Evolutionary conservation across 2,329 filamentous ascomycete genomes (phyloP).

Genomic region (Plectosphaerella sp.): DNA sequence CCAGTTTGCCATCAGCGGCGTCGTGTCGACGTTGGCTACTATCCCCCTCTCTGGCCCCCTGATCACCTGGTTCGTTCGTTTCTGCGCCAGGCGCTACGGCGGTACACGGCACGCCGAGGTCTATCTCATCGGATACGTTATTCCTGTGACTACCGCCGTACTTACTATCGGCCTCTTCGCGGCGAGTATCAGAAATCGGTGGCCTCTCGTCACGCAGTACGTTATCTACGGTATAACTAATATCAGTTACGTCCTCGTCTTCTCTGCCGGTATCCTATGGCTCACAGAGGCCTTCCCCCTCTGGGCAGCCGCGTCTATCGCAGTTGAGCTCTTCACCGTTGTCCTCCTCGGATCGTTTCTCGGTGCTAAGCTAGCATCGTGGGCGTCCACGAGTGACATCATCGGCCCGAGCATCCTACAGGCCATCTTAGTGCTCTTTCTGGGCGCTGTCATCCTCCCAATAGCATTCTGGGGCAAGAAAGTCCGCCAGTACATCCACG

Average conservation of each 20-base stretch:
- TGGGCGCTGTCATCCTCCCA: slow-evolving; percentile 17
- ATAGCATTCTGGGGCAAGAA: slow-evolving; percentile 20
- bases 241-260: slow-evolving; percentile 13
- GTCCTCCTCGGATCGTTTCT: slow-evolving; percentile 11
- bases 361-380: slow-evolving; percentile 9
- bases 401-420: slow-evolving; percentile 10
- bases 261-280: slow-evolving; percentile 18
- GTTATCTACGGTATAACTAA: slow-evolving; percentile 9
- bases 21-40: slow-evolving; percentile 8
- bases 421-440: slow-evolving; percentile 10
- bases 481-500: slow-evolving; percentile 18
- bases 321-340: slow-evolving; percentile 12
- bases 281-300: slow-evolving; percentile 19
- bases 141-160: slow-evolving; percentile 13
- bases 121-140: slow-evolving; percentile 17
- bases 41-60: slow-evolving; percentile 11
- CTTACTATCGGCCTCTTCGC: slow-evolving; percentile 14
- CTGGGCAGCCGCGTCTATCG: slow-evolving; percentile 17
- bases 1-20: slow-evolving; percentile 4
- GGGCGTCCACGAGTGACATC: slow-evolving; percentile 4
- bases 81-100: slow-evolving; percentile 15
- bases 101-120: slow-evolving; percentile 19
- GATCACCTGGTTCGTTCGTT: slow-evolving; percentile 14
- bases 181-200: slow-evolving; percentile 5
- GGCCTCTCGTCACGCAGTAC: slow-evolving; percentile 11